Base-by-base conservation (phyloP, 176 grass and related monocot genomes). In the Panicum miliaceum region DNA sequence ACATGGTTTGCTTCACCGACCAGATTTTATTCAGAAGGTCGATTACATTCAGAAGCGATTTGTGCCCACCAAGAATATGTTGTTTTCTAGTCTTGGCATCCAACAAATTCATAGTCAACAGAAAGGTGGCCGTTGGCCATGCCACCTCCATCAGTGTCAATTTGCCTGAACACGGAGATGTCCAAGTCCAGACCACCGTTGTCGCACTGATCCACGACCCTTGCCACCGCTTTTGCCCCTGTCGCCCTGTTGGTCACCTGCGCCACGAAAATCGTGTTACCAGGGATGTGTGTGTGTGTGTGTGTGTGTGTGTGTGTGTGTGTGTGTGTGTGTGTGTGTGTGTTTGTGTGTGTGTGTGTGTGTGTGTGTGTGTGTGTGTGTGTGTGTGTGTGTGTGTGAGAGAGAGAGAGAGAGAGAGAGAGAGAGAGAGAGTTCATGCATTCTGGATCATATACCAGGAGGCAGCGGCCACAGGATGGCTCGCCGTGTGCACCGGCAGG, bases 171-270 rank as follows among this genome's bases (percentile, higher is more conserved):
- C 12, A 94, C 85, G 7, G 78, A 86, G 10, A 83, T 56, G 15
- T 94, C 88, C 32, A 90, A 68, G 82, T 94, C 88, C 3, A 94
- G 61, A 12, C 91, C 91, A 56, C 88, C 88, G 27, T 86, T 88
- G 4, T 71, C 34, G 46, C 91, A 93, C 46, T 88, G 91, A 52
- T 90, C 91, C 13, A 93, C 77, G 40, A 93, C 87, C 72, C 91
- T 90, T 11, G 87, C 88, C 25, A 79, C 81, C 23, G 64, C 18
- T 27, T 74, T 50, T 8, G 77, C 32, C 8, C 59, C 35, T 2
- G 85, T 93, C 32, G 77, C 88, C 11, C 32, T 90, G 72, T 93
- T 93, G 1, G 81, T 90, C 71, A 93, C 87, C 88, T 93, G 69
- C 12, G 1, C 27, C 0, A 14, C 8, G 3, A 37, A 75, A 53